Base-by-base conservation (phyloP, 176 grass and related monocot species). In the Canna indica region DNA sequence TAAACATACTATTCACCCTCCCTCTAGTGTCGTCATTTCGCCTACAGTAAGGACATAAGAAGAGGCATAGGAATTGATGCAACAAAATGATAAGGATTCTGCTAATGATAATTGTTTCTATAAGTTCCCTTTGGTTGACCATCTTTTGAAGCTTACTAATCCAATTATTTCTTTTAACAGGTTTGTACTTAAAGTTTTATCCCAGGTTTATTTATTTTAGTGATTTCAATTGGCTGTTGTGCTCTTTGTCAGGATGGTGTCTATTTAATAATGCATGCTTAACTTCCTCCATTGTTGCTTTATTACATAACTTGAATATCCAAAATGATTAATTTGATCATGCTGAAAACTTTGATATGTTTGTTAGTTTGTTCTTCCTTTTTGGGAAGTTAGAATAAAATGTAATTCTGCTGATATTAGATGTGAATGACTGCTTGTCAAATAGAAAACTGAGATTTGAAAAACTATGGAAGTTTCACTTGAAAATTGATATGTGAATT, bases 21-120 rank as follows among this genome's bases (percentile, higher is more conserved):
- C n/a, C n/a, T n/a, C n/a, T n/a, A n/a, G n/a, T n/a, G n/a, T n/a
- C n/a, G n/a, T n/a, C n/a, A n/a, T n/a, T n/a, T n/a, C n/a, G n/a
- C n/a, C n/a, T n/a, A n/a, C n/a, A n/a, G n/a, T n/a, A n/a, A n/a
- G 70, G 44, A 92, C 84, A 3, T 84, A 97, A 57, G 86, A 92
- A 77, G 86, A 97, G 76, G 86, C 81, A 2, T 81, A 97, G 52
- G 87, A 90, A 63, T 73, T 97, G n/a, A 90, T 82, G 71, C 75
- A 45, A 20, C 82, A 97, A 73, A 88, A 87, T 28, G 86, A 92
- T 53, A 77, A 68, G 56, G 86, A 97, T 81, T 97, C 93, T 15
- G 84, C 84, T 46, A 87, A 85, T 7, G 93, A 88, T 97, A 92
- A 77, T 77, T 25, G 44, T 24, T 45, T 64, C 16, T 57, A n/a